phyloP scores from a whole-genome alignment of 2,329 filamentous ascomycete genomes.

The Colletotrichum tamarilloi region DNA sequence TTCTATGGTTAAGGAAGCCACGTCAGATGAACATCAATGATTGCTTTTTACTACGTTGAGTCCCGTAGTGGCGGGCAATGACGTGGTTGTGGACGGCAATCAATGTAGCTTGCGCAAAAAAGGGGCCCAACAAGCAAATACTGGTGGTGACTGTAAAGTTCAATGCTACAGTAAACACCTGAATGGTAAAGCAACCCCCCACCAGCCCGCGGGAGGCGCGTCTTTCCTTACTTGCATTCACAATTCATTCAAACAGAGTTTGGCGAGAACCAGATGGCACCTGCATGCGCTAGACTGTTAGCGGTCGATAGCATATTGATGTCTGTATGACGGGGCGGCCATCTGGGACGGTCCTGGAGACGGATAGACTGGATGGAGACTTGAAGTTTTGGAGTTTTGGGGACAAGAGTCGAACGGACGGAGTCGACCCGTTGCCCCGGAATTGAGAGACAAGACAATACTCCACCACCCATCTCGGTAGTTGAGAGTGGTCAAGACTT shows the following conservation, averaged over 20 bases:
- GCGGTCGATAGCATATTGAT: background rate
- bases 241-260: background rate
- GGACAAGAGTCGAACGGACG: background rate
- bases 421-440: slow-evolving; percentile 7
- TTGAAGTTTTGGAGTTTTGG: background rate
- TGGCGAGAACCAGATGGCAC: background rate
- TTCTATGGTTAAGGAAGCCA: background rate
- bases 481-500: background rate
- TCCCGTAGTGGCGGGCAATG: background rate
- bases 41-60: too few relatives aligned
- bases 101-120: background rate
- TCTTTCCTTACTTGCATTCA: background rate
- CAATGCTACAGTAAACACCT: too few relatives aligned
- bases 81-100: background rate
- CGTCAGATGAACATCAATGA: slow-evolving; percentile 2
- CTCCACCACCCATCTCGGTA: slow-evolving; percentile 7
- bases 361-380: background rate
- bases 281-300: background rate
- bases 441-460: slow-evolving; percentile 6
- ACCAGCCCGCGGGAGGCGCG: background rate
- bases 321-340: background rate
- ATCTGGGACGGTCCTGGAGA: background rate
- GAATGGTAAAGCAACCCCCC: background rate
- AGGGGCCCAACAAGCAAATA: background rate
- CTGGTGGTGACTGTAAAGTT: background rate